phyloP scores from a whole-genome alignment of 257 asterid species.

The Solanum peruvianum region DNA sequence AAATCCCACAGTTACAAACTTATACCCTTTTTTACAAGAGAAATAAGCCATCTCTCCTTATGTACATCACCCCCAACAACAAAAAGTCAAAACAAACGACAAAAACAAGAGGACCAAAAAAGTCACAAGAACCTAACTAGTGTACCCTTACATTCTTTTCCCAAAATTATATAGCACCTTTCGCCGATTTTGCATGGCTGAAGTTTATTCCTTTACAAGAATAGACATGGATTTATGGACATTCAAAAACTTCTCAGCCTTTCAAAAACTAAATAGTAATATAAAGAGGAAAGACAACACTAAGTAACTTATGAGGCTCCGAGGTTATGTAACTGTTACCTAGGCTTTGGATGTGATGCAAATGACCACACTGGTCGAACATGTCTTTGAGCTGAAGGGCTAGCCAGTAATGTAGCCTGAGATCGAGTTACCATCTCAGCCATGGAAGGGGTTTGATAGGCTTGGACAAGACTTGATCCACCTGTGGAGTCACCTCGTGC shows the following conservation, averaged over 20 bases:
- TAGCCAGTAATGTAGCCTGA: constrained; percentile 48
- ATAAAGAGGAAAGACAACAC: not conserved
- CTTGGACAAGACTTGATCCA: constrained; percentile 61
- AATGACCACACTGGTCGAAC: constrained; percentile 53
- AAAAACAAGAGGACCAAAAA: not conserved
- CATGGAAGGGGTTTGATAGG: constrained; percentile 95
- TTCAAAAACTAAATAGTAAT: not conserved
- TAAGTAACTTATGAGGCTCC: not conserved
- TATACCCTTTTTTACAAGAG: not conserved
- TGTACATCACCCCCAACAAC: constrained; percentile 10
- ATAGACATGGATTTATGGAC: not conserved
- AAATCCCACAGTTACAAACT: constrained; percentile 1
- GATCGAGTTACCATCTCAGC: constrained; percentile 89
- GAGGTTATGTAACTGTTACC: constrained; percentile 16
- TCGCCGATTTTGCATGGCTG: not conserved
- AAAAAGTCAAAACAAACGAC: not conserved
- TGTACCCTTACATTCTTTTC: not conserved
- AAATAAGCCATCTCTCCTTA: not conserved
- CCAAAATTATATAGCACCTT: not conserved
- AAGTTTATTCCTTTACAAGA: constrained; percentile 1
- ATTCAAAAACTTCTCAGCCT: not conserved
- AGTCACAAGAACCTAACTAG: not conserved
- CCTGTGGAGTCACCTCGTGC: constrained; percentile 88
- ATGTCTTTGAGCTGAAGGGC: constrained; percentile 54
- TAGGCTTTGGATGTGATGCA: constrained; percentile 39